phyloP scores from a whole-genome alignment of 495 filamentous ascomycete genomes.

The Neurospora sp. region DNA sequence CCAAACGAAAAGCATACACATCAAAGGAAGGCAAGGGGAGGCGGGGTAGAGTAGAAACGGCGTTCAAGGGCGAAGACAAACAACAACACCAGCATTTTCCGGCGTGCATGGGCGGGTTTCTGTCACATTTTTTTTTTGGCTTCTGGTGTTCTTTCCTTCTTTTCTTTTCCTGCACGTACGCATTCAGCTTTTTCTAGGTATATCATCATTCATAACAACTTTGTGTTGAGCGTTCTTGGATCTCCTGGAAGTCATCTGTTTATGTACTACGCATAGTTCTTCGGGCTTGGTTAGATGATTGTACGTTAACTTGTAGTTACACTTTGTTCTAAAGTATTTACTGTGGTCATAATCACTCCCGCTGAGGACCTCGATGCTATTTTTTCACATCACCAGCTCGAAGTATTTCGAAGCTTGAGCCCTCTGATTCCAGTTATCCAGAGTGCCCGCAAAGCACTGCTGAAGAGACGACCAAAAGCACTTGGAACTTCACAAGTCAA shows the following conservation, averaged over 20 bases:
- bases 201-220: neutral
- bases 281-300: neutral
- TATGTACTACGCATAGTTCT: neutral
- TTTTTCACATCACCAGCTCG: neutral
- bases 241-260: neutral
- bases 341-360: neutral
- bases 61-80: neutral
- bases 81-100: neutral
- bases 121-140: neutral
- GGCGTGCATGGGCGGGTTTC: neutral
- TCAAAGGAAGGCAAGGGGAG: neutral
- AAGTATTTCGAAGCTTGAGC: neutral
- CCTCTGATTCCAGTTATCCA: no score
- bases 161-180: neutral
- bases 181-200: neutral
- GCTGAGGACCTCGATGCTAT: neutral
- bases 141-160: neutral
- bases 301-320: neutral
- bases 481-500: neutral
- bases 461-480: no score
- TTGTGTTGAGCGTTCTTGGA: neutral
- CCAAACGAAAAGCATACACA: neutral
- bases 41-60: neutral
- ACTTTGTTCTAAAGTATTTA: neutral
- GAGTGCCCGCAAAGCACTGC: no score